phyloP scores from a whole-genome alignment of 371 early-diverging fungal species.

The Saksenaea vasiformis region DNA sequence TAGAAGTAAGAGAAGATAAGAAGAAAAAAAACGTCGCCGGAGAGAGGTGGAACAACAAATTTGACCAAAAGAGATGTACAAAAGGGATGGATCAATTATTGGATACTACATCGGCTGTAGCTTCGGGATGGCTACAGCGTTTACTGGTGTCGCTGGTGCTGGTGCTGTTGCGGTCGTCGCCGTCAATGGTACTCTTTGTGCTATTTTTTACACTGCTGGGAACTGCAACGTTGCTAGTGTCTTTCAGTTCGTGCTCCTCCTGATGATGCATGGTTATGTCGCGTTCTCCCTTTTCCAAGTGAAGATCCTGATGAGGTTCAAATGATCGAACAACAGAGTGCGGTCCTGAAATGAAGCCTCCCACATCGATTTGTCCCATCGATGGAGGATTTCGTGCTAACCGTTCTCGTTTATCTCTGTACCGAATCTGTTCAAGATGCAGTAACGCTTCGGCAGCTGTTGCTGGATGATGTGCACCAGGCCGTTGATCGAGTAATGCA shows the following conservation, averaged over 20 bases:
- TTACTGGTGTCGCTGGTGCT: not conserved
- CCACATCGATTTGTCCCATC: not conserved
- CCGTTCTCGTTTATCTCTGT: conserved; percentile 15
- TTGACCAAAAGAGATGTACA: not conserved
- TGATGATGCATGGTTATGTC: not conserved
- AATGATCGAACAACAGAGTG: not conserved
- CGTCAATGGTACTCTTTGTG: not conserved
- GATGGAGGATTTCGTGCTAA: conserved; percentile 9
- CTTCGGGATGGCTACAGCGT: not conserved
- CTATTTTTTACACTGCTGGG: no score
- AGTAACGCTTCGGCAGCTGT: conserved; percentile 45
- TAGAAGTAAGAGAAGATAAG: no score
- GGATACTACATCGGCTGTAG: not conserved
- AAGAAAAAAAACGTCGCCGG: no score
- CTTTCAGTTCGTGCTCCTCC: not conserved
- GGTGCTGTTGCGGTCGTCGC: not conserved
- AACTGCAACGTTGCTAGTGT: not conserved
- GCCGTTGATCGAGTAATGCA: conserved; percentile 39
- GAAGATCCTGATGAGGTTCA: not conserved
- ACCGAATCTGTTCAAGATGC: conserved; percentile 17
- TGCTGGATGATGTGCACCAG: conserved; percentile 52
- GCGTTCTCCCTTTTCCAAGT: not conserved
- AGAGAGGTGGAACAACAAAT: not conserved
- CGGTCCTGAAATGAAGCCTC: not conserved
- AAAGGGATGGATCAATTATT: not conserved